Evolutionary conservation across 805 yeast genomes (phyloP), one percentile per base, ranked within the genome.

Genomic region (Barnettozyma wickerhamii): DNA sequence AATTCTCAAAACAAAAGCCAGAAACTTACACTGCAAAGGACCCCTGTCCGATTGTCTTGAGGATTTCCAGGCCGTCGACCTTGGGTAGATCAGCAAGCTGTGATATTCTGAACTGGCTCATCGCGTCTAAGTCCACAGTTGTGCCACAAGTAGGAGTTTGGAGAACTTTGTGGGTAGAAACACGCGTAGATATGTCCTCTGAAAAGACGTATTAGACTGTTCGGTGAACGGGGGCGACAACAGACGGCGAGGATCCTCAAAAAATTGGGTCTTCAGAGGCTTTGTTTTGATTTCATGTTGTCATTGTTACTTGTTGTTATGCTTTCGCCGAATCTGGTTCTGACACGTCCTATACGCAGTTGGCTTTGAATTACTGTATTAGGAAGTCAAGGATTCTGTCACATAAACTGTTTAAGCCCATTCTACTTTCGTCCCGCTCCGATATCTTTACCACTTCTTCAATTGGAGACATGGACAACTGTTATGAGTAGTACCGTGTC

Each of bases 21-120:
- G 6, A 9, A 27, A 58, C 71, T 20, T 49, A 66, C 71, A 75
- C 67, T 2, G 84, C 87, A 65, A 80, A 81, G 0, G 85, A 69
- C 2, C 88, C 88, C 48, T 77, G 79, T 0, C 87, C 88, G 12
- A 81, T 65, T 0, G 83, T 75, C 19, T 66, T 66, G 0, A 77
- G 81, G 6, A 71, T 40, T 21, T 59, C 65, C 2, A 77, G 66
- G 21, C 67, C 69, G 37, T 69, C 67, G 27, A 78, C 66, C 20
- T 55, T 52, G 3, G 84, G 84, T 2, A 78, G 49, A 2, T 71
- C 66, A 7, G 68, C 72, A 37, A 70, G 53, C 50, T 73, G 77
- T 2, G 77, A 71, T 13, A 73, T 60, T 40, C 66, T 63, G 38
- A 61, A 56, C n/a, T n/a, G n/a, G n/a, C n/a, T n/a, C n/a, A n/a